These are phyloP conservation scores for Aspergillus alliaceus DNA, from an alignment of 2,329 filamentous ascomycete genomes.

Conservation along the genomic window DNA sequence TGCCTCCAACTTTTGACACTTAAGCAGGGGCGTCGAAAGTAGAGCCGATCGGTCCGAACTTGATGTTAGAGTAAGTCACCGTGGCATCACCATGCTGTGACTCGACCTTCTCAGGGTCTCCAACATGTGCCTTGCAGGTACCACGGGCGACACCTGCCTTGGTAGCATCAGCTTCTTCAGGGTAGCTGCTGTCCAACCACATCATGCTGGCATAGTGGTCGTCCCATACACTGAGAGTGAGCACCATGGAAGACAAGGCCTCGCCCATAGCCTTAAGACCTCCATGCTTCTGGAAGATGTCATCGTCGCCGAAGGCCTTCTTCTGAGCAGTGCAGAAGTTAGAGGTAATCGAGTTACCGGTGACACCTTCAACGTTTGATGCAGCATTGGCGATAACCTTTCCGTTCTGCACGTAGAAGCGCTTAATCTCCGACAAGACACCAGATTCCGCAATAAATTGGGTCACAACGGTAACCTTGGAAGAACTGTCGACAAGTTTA, in stretches of 20 bases:
- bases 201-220: constrained; percentile 69
- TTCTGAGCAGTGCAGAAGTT: constrained; percentile 59
- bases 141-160: constrained; percentile 54
- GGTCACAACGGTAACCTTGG: constrained; percentile 65
- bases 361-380: constrained; percentile 47
- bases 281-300: constrained; percentile 55
- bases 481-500: constrained; percentile 58
- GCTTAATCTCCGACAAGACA: constrained; percentile 59
- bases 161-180: constrained; percentile 45
- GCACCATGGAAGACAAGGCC: constrained; percentile 58
- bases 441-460: constrained; percentile 56
- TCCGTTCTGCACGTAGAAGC: constrained; percentile 65
- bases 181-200: constrained; percentile 70
- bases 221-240: constrained; percentile 62
- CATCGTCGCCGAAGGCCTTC: constrained; percentile 54
- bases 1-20: not conserved
- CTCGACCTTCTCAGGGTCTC: constrained; percentile 54
- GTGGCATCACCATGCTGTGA: constrained; percentile 45
- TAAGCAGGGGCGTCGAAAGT: constrained; percentile 40
- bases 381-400: constrained; percentile 57
- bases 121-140: constrained; percentile 53
- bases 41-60: constrained; percentile 56
- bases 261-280: constrained; percentile 55
- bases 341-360: constrained; percentile 56
- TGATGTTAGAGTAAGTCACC: constrained; percentile 61